Evolutionary conservation across 306 rosid species (phyloP).

Genomic region (Clitoria ternatea): DNA sequence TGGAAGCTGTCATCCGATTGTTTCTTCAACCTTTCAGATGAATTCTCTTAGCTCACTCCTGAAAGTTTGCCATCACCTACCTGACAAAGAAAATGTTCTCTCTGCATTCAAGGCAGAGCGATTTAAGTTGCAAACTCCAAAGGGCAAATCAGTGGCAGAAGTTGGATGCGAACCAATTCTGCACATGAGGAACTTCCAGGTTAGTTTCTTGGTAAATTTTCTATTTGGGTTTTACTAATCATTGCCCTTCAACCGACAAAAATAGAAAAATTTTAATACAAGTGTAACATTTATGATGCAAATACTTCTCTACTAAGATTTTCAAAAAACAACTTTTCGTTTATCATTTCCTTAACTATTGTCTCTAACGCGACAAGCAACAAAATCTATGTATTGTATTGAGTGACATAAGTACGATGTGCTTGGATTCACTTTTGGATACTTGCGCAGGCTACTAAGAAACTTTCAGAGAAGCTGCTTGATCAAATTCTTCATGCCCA

Average conservation of each 20-base stretch:
- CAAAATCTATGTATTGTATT: too few relatives aligned
- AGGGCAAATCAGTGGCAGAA: slow-evolving; percentile 83
- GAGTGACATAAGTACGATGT: background rate
- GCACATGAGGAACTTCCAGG: slow-evolving; percentile 99
- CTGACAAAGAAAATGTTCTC: slow-evolving; percentile 41
- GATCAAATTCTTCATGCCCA: slow-evolving; percentile 48
- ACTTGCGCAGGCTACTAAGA: slow-evolving; percentile 65
- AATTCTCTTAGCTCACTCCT: slow-evolving; percentile 88
- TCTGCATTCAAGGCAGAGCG: slow-evolving; percentile 62
- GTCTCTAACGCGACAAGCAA: too few relatives aligned
- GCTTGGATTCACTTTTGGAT: slow-evolving; percentile 7
- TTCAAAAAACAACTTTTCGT: too few relatives aligned
- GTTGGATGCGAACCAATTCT: slow-evolving; percentile 95
- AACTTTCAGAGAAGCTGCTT: slow-evolving; percentile 80
- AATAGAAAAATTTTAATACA: too few relatives aligned
- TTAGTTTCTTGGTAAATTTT: slow-evolving; percentile 29
- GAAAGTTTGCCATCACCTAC: slow-evolving; percentile 66
- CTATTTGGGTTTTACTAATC: too few relatives aligned
- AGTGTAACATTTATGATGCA: too few relatives aligned
- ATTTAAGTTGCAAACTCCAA: slow-evolving; percentile 73
- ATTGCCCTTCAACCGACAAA: too few relatives aligned
- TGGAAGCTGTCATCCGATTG: slow-evolving; percentile 29
- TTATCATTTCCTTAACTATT: too few relatives aligned
- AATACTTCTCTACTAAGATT: too few relatives aligned
- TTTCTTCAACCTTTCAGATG: slow-evolving; percentile 54